Evolutionary conservation across 257 asterid species (phyloP).

Genomic region (Solanum peruvianum): DNA sequence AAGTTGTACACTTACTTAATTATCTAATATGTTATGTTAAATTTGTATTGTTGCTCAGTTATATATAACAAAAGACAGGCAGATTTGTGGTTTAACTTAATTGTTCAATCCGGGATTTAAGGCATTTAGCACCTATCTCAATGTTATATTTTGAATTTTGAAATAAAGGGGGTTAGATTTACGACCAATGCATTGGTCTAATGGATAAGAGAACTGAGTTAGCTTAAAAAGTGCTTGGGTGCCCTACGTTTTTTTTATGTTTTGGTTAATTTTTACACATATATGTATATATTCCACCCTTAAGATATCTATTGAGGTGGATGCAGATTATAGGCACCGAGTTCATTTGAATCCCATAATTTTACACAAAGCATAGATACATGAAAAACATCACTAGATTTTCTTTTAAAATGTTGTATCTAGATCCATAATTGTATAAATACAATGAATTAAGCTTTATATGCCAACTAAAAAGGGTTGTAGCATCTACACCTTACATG

Average conservation of each 20-base stretch:
- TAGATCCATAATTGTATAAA: not conserved
- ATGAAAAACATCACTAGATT: not conserved
- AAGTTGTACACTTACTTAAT: too few relatives aligned
- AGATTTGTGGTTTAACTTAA: not conserved
- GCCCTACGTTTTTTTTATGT: not conserved
- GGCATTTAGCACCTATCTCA: not conserved
- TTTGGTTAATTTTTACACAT: not conserved
- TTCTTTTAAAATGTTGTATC: not conserved
- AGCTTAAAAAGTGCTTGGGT: too few relatives aligned
- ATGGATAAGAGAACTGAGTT: too few relatives aligned
- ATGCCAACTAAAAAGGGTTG: not conserved
- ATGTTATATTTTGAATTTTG: not conserved
- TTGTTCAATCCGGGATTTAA: not conserved
- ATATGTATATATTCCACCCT: not conserved
- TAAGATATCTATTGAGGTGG: too few relatives aligned
- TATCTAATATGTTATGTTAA: not conserved
- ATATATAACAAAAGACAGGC: not conserved
- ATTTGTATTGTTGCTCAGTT: not conserved
- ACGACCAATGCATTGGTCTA: too few relatives aligned
- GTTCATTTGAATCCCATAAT: not conserved
- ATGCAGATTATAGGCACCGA: not conserved
- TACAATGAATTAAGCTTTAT: not conserved
- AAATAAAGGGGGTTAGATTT: not conserved
- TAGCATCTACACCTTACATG: too few relatives aligned
- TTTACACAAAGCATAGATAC: not conserved